Evolutionary conservation across 176 grass and related monocot genomes (phyloP), one percentile per base, ranked within the genome.

Genomic region (Cocos nucifera): DNA sequence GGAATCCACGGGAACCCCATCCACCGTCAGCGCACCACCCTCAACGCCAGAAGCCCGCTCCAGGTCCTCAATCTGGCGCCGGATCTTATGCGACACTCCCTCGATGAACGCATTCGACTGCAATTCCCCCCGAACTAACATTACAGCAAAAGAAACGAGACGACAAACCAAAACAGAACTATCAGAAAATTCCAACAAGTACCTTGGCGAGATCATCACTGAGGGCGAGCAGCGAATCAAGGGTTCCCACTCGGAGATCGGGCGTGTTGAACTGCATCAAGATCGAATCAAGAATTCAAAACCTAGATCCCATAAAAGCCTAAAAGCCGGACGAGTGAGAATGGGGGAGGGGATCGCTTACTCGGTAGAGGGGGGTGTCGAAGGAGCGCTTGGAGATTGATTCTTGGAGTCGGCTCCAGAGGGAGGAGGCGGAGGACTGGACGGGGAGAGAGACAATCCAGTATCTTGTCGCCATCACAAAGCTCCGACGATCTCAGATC

Each of bases 151-250:
- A 39, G 9, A 39, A 39, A 10, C 6, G 9, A 39, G 35, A 39
- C 30, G 39, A 14, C 17, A 15, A 39, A 63, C 3, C 17, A 44
- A 71, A 16, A 29, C 5, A 28, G 1, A 56, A 63, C 18, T 1
- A n/a, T 20, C 17, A 22, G 29, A 56, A 18, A 3, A 50, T 24
- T 30, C 64, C 16, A 18, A 35, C 23, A 35, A 53, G 24, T 1
- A 98, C 93, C 93, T 98, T 98, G 21, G 85, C 71, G 51, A 98
- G 83, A 66, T 98, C 87, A 66, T 98, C 93, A 76, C 93, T 88
- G 76, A 98, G 87, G 8, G 93, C 76, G 67, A 98, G 85, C 9
- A 98, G 84, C 17, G 93, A 98, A 68, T 98, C 93, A 56, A 92
- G 74, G 21, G 87, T 98, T 69, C 93, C 93, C 6, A 91, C 87